These are phyloP conservation scores for Rhodamnia argentea DNA, from an alignment of 345 rosid genomes.

Conservation along the genomic window DNA sequence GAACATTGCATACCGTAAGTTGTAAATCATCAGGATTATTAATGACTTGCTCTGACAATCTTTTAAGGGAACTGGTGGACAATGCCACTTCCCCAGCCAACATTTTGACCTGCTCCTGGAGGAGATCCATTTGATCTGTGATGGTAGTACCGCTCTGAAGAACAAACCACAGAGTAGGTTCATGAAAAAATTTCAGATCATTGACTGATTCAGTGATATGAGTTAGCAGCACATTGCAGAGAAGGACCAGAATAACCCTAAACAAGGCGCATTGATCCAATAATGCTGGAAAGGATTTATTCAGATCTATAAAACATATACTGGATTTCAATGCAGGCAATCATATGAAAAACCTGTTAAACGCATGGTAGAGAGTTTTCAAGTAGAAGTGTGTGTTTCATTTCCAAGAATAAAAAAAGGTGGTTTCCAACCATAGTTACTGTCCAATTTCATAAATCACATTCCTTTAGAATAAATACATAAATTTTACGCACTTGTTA, in stretches of 20 bases:
- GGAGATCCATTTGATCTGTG: conserved; percentile 71
- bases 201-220: not conserved
- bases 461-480: not conserved
- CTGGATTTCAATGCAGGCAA: not conserved
- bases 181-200: conserved; percentile 4
- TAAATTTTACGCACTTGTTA: not conserved
- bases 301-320: not conserved
- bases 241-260: not conserved
- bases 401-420: not conserved
- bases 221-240: not conserved
- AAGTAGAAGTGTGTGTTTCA: not conserved
- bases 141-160: conserved; percentile 44
- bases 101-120: conserved; percentile 64
- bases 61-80: conserved; percentile 51
- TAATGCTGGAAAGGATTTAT: not conserved
- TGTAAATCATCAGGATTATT: conserved; percentile 36
- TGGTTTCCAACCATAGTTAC: not conserved
- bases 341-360: not conserved
- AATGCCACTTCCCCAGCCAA: conserved; percentile 69
- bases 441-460: not conserved
- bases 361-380: not conserved
- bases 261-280: not conserved
- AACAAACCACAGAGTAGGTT: conserved; percentile 1
- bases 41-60: conserved; percentile 44
- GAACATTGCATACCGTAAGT: conserved; percentile 23